Evolutionary conservation across 768 basidiomycete species (phyloP).

Genomic region (Tricholoma bakamatsutake): DNA sequence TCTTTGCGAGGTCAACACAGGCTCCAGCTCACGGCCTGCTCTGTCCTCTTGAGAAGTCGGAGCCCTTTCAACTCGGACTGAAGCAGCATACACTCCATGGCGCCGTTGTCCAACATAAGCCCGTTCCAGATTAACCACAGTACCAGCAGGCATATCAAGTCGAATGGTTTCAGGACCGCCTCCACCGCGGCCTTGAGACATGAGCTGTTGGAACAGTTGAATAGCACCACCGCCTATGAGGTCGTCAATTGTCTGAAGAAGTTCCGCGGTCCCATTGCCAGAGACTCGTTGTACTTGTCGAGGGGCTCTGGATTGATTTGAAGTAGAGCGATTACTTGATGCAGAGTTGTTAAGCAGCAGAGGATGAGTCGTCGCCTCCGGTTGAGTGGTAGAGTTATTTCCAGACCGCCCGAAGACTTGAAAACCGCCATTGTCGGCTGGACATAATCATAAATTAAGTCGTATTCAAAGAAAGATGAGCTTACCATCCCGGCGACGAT

Average conservation of each 20-base stretch:
- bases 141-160: constrained; percentile 67
- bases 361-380: constrained; percentile 76
- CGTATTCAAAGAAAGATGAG: constrained; percentile 8
- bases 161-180: constrained; percentile 63
- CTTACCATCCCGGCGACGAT: constrained; percentile 54
- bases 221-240: constrained; percentile 77
- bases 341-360: constrained; percentile 63
- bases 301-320: constrained; percentile 39
- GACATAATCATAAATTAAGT: constrained; percentile 4
- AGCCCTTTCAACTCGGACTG: constrained; percentile 60
- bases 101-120: constrained; percentile 44
- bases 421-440: constrained; percentile 44
- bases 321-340: constrained; percentile 36
- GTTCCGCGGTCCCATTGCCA: constrained; percentile 44
- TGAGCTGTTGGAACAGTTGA: constrained; percentile 80
- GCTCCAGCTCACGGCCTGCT: constrained; percentile 65
- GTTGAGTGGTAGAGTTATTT: constrained; percentile 42
- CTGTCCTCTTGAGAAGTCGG: constrained; percentile 30
- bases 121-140: constrained; percentile 56
- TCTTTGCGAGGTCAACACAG: constrained; percentile 74
- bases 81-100: constrained; percentile 42
- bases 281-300: constrained; percentile 56
- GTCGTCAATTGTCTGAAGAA: constrained; percentile 74
- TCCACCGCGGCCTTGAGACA: constrained; percentile 52
- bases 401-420: constrained; percentile 63